Evolutionary conservation across 2,329 filamentous ascomycete species (phyloP), one percentile per base, ranked within the genome.

Genomic region (Verticillium albo-atrum): DNA sequence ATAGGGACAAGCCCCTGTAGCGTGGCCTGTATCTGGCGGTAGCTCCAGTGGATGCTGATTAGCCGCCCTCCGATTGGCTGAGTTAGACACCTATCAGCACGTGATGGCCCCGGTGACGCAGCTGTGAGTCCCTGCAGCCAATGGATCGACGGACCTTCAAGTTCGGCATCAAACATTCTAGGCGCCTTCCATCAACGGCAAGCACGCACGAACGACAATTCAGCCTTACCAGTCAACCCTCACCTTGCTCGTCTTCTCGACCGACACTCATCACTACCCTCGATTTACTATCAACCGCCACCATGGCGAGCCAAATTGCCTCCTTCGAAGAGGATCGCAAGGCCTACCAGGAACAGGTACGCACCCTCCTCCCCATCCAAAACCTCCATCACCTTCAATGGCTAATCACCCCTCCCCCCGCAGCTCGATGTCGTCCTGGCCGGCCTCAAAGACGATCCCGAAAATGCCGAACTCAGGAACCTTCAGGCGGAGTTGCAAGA

Each of bases 401-500:
- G 20, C 42, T 50, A 50, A 50, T 23, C n/a, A 32, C n/a, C n/a
- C 20, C 17, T 56, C 56, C 34, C 23, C 30, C 17, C 47, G 23
- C 68, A 93, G 89, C 85, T 96, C 71, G 90, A 93, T 69, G 87
- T 91, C 37, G 87, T 97, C 61, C 79, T 88, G 68, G 80, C 85
- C 58, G 89, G 90, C 65, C 85, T 96, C 60, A 87, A 89, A 74
- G 87, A 90, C 74, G 91, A 95, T 69, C 88, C 92, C 64, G 88
- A 89, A 61, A 94, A 92, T 74, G 80, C 79, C 68, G 92, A 94
- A 75, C 86, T 96, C 69, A 82, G 88, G 69, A 85, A 83, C 70
- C 85, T 97, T 72, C 88, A 89, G 76, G 79, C 84, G 72, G 92
- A 96, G 81, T 86, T 97, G 77, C 84, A 91, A 80, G 84, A 89